phyloP scores from a whole-genome alignment of 2,329 filamentous ascomycete species.

The Zasmidium citrigriseum region DNA sequence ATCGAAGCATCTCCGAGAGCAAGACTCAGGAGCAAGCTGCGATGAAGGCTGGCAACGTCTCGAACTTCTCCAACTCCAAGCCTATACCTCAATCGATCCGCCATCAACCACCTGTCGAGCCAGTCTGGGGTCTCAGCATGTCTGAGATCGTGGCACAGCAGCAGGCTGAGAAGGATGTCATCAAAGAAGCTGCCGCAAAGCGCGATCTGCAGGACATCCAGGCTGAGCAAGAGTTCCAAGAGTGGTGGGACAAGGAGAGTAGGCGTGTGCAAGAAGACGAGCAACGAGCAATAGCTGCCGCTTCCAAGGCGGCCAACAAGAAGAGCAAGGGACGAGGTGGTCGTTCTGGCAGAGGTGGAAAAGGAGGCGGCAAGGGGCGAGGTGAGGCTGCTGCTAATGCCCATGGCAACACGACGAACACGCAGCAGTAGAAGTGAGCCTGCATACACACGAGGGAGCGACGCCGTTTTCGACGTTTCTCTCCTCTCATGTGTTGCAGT shows the following conservation, averaged over 20 bases:
- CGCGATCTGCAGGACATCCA: slow-evolving; percentile 92
- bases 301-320: slow-evolving; percentile 17
- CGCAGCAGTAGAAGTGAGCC: neutral
- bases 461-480: too few relatives aligned
- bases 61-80: slow-evolving; percentile 37
- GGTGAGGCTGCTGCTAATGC: neutral
- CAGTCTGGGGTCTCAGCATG: slow-evolving; percentile 71
- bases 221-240: slow-evolving; percentile 92
- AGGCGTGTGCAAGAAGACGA: slow-evolving; percentile 54
- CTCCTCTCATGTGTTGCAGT: too few relatives aligned
- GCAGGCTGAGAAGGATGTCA: slow-evolving; percentile 76
- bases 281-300: slow-evolving; percentile 15
- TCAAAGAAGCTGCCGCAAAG: slow-evolving; percentile 83
- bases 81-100: slow-evolving; percentile 48
- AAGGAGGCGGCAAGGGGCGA: slow-evolving; percentile 10
- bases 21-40: slow-evolving; percentile 4
- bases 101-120: slow-evolving; percentile 62
- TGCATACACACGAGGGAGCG: neutral
- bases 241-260: slow-evolving; percentile 93
- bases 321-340: slow-evolving; percentile 23
- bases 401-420: neutral
- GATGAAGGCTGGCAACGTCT: neutral
- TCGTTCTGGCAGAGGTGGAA: slow-evolving; percentile 12
- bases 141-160: slow-evolving; percentile 88
- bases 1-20: slow-evolving; percentile 18